Evolutionary conservation across 768 basidiomycete genomes (phyloP).

Genomic region (Pisolithus albus): DNA sequence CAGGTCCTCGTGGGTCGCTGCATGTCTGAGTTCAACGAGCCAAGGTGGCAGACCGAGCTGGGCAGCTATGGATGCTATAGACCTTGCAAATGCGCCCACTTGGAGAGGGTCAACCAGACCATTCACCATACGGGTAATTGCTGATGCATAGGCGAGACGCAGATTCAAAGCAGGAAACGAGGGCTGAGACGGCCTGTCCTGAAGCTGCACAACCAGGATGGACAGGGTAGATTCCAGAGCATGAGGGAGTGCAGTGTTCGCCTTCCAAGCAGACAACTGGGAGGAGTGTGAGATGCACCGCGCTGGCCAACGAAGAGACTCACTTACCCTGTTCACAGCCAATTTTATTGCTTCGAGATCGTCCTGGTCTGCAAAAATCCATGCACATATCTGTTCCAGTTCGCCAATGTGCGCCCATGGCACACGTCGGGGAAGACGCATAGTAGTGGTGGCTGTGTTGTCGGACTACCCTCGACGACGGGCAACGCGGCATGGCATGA

Average conservation of each 20-base stretch:
- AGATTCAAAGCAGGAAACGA: constrained; percentile 40
- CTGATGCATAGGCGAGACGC: constrained; percentile 73
- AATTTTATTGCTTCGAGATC: constrained; percentile 47
- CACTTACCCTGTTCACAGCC: constrained; percentile 61
- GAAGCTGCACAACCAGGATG: constrained; percentile 50
- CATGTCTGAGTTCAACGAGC: constrained; percentile 91
- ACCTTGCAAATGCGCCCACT: constrained; percentile 78
- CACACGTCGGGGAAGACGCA: constrained; percentile 73
- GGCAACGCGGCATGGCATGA: constrained; percentile 11
- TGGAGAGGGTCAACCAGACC: constrained; percentile 94
- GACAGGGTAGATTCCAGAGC: constrained; percentile 69
- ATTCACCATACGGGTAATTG: constrained; percentile 87
- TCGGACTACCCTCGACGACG: not conserved
- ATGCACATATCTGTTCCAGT: constrained; percentile 67
- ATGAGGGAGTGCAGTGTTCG: constrained; percentile 69
- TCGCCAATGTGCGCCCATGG: constrained; percentile 70
- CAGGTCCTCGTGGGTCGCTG: constrained; percentile 92
- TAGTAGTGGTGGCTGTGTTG: constrained; percentile 2
- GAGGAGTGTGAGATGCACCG: constrained; percentile 5
- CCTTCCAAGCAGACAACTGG: constrained; percentile 76
- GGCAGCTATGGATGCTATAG: constrained; percentile 81
- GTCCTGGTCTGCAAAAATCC: constrained; percentile 64
- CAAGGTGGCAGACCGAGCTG: constrained; percentile 82
- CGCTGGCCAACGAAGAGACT: not conserved
- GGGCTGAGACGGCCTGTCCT: constrained; percentile 37